Conservation (phyloP, 495 filamentous ascomycete genomes). For the Tetracladium setigerum region DNA sequence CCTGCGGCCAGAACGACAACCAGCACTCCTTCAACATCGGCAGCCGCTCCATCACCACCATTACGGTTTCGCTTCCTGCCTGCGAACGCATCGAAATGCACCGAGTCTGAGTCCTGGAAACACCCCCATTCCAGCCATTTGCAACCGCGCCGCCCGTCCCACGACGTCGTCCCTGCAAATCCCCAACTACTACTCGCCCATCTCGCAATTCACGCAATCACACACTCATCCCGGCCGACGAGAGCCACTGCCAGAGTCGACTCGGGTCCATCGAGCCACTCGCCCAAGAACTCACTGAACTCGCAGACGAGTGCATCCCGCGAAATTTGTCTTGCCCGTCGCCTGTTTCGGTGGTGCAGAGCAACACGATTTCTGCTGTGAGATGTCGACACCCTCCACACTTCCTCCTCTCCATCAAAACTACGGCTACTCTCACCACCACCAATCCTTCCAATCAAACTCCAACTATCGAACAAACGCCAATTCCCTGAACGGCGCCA, state of each 20-base stretch:
- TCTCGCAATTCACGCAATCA: neutral
- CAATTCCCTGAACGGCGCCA: slow-evolving; percentile 18
- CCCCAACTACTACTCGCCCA: neutral
- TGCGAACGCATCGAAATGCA: slow-evolving; percentile 6
- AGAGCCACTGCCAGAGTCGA: slow-evolving; percentile 13
- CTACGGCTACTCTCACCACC: slow-evolving; percentile 58
- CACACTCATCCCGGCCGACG: too few species aligned
- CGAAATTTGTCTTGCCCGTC: slow-evolving; percentile 2
- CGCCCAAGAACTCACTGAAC: too few species aligned
- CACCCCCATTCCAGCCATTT: neutral
- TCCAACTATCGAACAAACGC: slow-evolving; percentile 16
- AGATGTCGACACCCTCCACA: slow-evolving; percentile 83
- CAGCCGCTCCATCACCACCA: neutral
- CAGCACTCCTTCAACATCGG: neutral
- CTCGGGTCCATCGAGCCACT: neutral
- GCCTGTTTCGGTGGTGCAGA: slow-evolving; percentile 17
- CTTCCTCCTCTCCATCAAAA: slow-evolving; percentile 56
- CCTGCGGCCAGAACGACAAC: too few species aligned
- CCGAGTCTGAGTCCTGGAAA: slow-evolving; percentile 9
- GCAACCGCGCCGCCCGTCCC: slow-evolving; percentile 12
- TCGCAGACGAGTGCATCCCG: slow-evolving; percentile 2
- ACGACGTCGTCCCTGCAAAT: neutral
- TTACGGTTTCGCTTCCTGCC: neutral
- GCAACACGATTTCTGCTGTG: slow-evolving; percentile 15
- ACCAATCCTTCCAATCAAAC: slow-evolving; percentile 50